Evolutionary conservation across 2,329 filamentous ascomycete genomes (phyloP), one percentile per base, ranked within the genome.

Genomic region (Myriosclerotinia curreyana): DNA sequence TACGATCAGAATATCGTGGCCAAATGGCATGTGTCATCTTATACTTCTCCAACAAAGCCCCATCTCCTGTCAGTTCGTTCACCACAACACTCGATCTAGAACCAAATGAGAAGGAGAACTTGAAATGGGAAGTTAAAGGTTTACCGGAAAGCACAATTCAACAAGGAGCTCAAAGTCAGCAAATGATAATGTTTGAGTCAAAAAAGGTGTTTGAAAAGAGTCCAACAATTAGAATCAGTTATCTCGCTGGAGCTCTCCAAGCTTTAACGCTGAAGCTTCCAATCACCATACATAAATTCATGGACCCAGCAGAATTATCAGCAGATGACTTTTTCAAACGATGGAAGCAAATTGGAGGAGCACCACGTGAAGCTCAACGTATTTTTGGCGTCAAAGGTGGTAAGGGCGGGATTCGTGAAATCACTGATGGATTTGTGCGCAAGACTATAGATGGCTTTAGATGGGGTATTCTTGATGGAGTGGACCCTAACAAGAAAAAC

Each of bases 241-340:
- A 98, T 76, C 84, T 99, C 53, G 94, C 95, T 0, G 96, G 95
- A 67, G 91, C 95, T 2, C 80, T 99, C 64, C 95, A 99, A 76
- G 94, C 92, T 1, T 81, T 98, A 48, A 99, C 95, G 0, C 80
- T 99, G 49, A 94, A 96, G 76, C 82, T 99, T 5, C 95, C 95
- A 0, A 85, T 99, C 5, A 81, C 91, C 0, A 85, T 94, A 62
- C 94, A 98, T 77, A 96, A 97, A 75, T 99, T 96, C 74, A 97
- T 98, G 92, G 93, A 97, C 68, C 86, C 91, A 0, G 93, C 95
- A 0, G 89, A 95, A 64, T 81, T 99, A 48, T 85, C 85, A 8
- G 86, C 89, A 0, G 95, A 99, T 60, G 95, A 99, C 74, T 99
- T 98, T 78, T 99, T 99, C 84, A 97, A 96, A 81, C 84, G 96